phyloP scores from a whole-genome alignment of 441 rosid genomes.

The Adansonia rubrostipa region DNA sequence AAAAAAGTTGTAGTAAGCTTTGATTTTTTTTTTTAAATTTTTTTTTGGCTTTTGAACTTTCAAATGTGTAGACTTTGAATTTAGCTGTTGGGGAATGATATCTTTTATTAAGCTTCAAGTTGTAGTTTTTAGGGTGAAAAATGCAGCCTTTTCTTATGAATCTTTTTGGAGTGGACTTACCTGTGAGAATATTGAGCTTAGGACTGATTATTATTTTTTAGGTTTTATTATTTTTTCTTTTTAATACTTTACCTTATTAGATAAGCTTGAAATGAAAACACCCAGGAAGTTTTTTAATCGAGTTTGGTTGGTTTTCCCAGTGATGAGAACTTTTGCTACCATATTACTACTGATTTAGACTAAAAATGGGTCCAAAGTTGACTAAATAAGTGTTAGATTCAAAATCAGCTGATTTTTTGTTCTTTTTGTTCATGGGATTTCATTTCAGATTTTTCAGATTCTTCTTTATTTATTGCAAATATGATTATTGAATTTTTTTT shows the following conservation, averaged over 20 bases:
- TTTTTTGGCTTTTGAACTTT: not conserved
- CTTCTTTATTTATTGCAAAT: not conserved
- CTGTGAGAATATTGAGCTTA: not conserved
- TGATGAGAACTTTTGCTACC: not conserved
- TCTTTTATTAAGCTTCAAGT: not conserved
- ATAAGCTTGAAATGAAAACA: not conserved
- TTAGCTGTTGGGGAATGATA: not conserved
- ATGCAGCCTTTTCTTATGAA: constrained; percentile 23
- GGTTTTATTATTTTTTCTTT: not conserved
- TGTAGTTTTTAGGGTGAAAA: not conserved
- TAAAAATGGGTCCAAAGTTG: constrained; percentile 5
- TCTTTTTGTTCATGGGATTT: not conserved
- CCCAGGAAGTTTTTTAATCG: not conserved
- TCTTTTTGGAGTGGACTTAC: not conserved
- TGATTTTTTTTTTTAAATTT: not conserved
- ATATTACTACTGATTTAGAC: not conserved
- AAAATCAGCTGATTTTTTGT: not conserved
- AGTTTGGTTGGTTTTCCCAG: not conserved
- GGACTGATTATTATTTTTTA: not conserved
- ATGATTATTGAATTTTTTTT: not conserved
- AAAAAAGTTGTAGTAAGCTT: constrained; percentile 7
- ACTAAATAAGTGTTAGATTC: not conserved
- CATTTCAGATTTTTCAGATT: not conserved
- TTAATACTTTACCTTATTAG: not conserved
- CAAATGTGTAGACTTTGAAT: not conserved